A percentile compares a stretch with the other conserved stretches of the same genome.
Conservation (phyloP, 129 eudicot species). For the Dittrichia graveolens region DNA sequence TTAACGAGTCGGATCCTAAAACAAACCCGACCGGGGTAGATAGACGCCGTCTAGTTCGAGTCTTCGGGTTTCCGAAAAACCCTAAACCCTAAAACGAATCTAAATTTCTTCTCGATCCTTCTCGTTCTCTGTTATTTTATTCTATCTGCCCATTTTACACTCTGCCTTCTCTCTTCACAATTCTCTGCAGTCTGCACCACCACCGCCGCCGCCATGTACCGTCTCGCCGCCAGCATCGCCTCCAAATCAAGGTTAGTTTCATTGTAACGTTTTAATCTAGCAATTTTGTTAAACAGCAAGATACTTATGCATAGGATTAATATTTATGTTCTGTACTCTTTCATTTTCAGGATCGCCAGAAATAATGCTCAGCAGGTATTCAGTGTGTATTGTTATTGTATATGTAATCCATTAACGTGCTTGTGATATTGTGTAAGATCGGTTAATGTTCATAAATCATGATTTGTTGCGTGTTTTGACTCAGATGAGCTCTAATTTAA, state of each 20-base stretch:
- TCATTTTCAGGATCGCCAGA: constrained; percentile 39
- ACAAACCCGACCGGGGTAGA: constrained; percentile 9
- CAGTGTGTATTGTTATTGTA: background rate
- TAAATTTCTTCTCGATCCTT: constrained; percentile 46
- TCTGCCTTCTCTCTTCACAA: background rate
- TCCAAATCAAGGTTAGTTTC: constrained; percentile 45
- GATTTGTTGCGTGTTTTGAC: background rate
- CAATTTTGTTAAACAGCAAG: background rate
- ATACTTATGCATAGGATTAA: background rate
- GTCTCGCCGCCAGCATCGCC: constrained; percentile 58
- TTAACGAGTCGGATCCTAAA: constrained; percentile 9
- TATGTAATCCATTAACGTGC: background rate
- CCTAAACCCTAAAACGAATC: constrained; percentile 60
- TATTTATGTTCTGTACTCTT: background rate
- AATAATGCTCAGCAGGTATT: constrained; percentile 45
- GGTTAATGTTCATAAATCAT: background rate
- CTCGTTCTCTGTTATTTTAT: constrained; percentile 21
- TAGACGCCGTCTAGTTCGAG: constrained; percentile 27
- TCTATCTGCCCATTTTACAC: constrained; percentile 14
- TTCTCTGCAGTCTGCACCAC: background rate
- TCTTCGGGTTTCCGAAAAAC: constrained; percentile 37
- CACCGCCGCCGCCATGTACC: constrained; percentile 44
- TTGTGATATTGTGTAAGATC: background rate
- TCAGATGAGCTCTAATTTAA: constrained; percentile 64
- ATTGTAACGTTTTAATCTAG: background rate